Percentiles rank a stretch among this genome's conserved stretches.
Conservation (phyloP, 768 basidiomycete species). For the Lenzites betulinus region DNA sequence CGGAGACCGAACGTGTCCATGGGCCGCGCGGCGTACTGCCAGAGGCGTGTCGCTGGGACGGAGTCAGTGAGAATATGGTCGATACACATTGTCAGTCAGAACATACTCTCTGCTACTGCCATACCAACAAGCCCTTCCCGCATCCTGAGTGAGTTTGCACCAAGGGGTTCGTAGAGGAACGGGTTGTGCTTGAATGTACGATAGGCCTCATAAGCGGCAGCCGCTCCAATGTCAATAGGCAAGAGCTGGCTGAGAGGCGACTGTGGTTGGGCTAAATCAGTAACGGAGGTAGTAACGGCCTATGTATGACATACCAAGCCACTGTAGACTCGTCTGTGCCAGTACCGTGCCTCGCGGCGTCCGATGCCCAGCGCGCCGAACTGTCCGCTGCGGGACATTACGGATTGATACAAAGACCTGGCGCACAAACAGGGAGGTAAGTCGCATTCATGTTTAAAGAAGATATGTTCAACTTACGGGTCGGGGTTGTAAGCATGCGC, state of each 20-base stretch:
- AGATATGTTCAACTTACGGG: constrained; percentile 44
- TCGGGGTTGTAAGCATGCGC: constrained; percentile 60
- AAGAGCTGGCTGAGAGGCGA: constrained; percentile 51
- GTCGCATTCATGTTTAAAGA: background rate
- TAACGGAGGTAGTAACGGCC: background rate
- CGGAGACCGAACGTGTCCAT: constrained; percentile 47
- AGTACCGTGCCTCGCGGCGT: constrained; percentile 59
- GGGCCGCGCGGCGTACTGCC: constrained; percentile 49
- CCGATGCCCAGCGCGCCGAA: constrained; percentile 45
- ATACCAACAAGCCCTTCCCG: constrained; percentile 67
- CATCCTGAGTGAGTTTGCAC: constrained; percentile 58
- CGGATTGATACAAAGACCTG: constrained; percentile 40
- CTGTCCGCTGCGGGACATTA: constrained; percentile 33
- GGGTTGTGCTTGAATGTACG: constrained; percentile 59
- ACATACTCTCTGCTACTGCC: constrained; percentile 69
- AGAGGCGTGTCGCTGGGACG: constrained; percentile 53
- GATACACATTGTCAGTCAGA: no score
- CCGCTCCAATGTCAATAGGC: constrained; percentile 68
- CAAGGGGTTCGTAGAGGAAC: constrained; percentile 53
- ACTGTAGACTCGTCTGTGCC: constrained; percentile 68
- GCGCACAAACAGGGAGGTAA: no score
- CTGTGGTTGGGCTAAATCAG: constrained; percentile 32
- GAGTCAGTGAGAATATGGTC: background rate
- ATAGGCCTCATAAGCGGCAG: constrained; percentile 78
- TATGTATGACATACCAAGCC: constrained; percentile 44